Base-by-base conservation (phyloP, 2,329 filamentous ascomycete species). In the Colletotrichum truncatum region DNA sequence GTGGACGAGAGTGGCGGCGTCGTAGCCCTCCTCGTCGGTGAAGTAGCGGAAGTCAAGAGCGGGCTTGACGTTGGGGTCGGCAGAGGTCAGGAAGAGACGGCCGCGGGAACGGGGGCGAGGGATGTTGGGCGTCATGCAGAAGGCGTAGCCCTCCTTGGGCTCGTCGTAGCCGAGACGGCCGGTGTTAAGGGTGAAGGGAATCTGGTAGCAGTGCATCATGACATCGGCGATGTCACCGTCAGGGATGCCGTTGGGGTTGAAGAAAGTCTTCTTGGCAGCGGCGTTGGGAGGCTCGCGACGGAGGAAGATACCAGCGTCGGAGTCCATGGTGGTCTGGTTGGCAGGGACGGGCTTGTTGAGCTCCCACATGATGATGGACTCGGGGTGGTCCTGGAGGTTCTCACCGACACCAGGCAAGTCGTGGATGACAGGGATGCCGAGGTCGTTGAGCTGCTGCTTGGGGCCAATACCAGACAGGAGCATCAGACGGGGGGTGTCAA, bases 191-290 rank as follows among this genome's bases (percentile, higher is more conserved):
- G 90, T 92, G 81, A 97, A 97, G 57, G 93, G 93, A 70, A 97
- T 97, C 80, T 97, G 94, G 83, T 97, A 97, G 86, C 93, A 97
- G 82, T 97, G 93, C 91, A 96, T 96, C 94, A 97, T 97, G 73
- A 97, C 81, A 74, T 97, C 94, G 68, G 91, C 92, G 59, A 92
- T 90, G 67, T 91, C 87, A 55, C 91, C 91, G 71, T 97, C 93
- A 2, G 81, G 76, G 39, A 86, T 73, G 6, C 75, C 78, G n/a
- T 78, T 73, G 14, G 84, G 82, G 69, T 83, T 85, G 68, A 84
- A 84, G 6, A 80, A 77, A 11, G 75, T 75, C 66, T 80, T 78
- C 68, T 81, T 81, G 61, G 87, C 87, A 4, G 85, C 87, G 3
- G 93, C 91, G 73, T 94, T 89, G 71, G 87, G 83, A 12, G 84